Percentiles rank a stretch among this genome's conserved stretches.
These are phyloP conservation scores for Metschnikowia shivogae DNA, from an alignment of 805 yeast genomes.

Conservation along the genomic window DNA sequence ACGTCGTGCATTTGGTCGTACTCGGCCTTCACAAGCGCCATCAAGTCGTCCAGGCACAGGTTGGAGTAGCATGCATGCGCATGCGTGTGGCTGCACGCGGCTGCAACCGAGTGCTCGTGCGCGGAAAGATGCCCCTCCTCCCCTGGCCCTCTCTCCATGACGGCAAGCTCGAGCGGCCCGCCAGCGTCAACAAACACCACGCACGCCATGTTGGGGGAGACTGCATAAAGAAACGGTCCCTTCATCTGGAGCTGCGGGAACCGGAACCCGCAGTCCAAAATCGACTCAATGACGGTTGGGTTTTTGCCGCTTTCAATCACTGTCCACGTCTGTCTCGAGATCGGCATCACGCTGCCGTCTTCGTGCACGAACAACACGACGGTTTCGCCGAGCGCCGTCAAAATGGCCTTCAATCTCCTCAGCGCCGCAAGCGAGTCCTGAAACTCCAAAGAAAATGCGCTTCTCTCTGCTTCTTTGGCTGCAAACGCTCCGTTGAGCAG, in stretches of 20 bases:
- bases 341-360: slow-evolving; percentile 43
- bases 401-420: slow-evolving; percentile 27
- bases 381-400: slow-evolving; percentile 36
- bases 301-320: slow-evolving; percentile 6
- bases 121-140: neutral
- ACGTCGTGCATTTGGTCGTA: slow-evolving; percentile 15
- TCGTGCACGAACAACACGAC: slow-evolving; percentile 36
- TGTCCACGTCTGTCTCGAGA: slow-evolving; percentile 36
- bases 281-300: slow-evolving; percentile 28
- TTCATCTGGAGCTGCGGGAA: slow-evolving; percentile 36
- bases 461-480: slow-evolving; percentile 22
- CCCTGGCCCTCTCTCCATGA: neutral
- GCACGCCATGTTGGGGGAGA: slow-evolving; percentile 52
- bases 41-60: slow-evolving; percentile 64
- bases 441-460: slow-evolving; percentile 15
- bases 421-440: slow-evolving; percentile 27
- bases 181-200: slow-evolving; percentile 23
- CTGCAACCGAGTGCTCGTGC: slow-evolving; percentile 41
- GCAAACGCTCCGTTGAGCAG: slow-evolving; percentile 28
- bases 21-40: slow-evolving; percentile 46
- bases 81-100: slow-evolving; percentile 54
- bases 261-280: slow-evolving; percentile 53
- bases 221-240: slow-evolving; percentile 24
- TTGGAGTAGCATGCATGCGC: slow-evolving; percentile 68
- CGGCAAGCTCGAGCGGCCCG: slow-evolving; percentile 3